Evolutionary conservation across 1,284 basidiomycete species (phyloP).

Genomic region (Garcileccinum viscosum): DNA sequence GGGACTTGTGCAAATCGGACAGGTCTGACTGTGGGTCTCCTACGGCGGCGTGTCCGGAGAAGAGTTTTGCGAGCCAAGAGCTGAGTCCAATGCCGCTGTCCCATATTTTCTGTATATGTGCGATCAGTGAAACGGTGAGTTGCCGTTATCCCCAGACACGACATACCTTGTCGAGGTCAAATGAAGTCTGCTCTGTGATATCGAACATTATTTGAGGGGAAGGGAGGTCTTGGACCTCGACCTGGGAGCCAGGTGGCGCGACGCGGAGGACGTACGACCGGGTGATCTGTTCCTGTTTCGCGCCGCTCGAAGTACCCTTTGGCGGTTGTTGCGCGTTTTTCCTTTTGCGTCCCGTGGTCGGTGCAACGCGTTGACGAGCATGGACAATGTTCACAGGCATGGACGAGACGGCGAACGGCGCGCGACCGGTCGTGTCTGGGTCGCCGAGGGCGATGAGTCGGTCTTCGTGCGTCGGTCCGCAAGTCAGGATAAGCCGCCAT

Average conservation of each 20-base stretch:
- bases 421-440: constrained; percentile 39
- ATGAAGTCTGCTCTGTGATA: constrained; percentile 81
- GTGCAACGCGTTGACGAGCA: constrained; percentile 26
- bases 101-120: constrained; percentile 80
- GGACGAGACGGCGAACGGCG: constrained; percentile 66
- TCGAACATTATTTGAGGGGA: constrained; percentile 42
- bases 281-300: constrained; percentile 77
- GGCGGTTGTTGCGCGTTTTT: not conserved
- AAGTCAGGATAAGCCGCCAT: constrained; percentile 70
- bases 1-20: constrained; percentile 32
- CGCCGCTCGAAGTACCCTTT: constrained; percentile 10
- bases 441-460: constrained; percentile 44
- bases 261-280: constrained; percentile 46
- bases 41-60: constrained; percentile 8
- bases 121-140: constrained; percentile 22
- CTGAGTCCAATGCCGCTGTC: constrained; percentile 85
- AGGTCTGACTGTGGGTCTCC: constrained; percentile 19
- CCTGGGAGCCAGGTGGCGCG: constrained; percentile 34
- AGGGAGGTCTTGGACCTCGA: constrained; percentile 15
- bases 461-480: constrained; percentile 31
- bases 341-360: not conserved
- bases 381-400: constrained; percentile 63
- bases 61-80: constrained; percentile 67
- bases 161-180: constrained; percentile 87
- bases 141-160: too few relatives aligned